Conservation (phyloP, 176 grass and related monocot genomes). For the Cenchrus americanus region DNA sequence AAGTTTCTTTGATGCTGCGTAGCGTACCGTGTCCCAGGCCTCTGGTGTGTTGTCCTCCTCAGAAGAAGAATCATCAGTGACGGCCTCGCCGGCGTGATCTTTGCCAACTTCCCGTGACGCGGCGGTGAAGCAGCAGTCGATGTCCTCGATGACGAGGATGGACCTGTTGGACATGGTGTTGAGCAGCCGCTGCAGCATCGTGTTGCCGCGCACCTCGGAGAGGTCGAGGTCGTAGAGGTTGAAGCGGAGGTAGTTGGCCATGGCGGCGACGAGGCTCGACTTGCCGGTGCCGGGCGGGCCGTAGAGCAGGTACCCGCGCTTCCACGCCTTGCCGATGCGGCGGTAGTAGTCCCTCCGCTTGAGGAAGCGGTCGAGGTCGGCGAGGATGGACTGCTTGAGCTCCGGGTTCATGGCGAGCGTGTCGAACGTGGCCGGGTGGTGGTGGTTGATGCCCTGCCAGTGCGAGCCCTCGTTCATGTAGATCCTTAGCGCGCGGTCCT, state of each 20-base stretch:
- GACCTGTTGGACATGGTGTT: not conserved
- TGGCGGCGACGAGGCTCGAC: conserved; percentile 46
- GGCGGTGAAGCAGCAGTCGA: conserved; percentile 35
- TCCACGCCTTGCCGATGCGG: conserved; percentile 56
- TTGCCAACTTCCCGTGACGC: not conserved
- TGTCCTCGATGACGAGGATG: conserved; percentile 32
- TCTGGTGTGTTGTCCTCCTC: not conserved
- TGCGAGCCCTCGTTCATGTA: not conserved
- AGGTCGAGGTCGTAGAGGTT: conserved; percentile 44
- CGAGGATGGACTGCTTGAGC: conserved; percentile 25
- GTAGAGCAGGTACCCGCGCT: conserved; percentile 50
- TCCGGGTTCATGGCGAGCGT: conserved; percentile 40
- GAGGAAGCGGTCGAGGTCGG: conserved; percentile 46
- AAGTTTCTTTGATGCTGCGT: not conserved
- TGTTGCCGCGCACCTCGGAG: not conserved
- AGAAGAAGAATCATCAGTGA: not conserved
- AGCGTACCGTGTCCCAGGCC: not conserved
- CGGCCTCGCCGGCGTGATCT: not conserved
- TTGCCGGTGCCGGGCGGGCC: conserved; percentile 43
- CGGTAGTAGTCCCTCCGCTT: conserved; percentile 38
- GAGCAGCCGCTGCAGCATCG: conserved; percentile 31
- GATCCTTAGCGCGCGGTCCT: conserved; percentile 13
- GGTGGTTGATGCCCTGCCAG: not conserved
- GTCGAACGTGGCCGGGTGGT: conserved; percentile 47
- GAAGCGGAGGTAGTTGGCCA: conserved; percentile 50